A percentile compares a stretch with the other conserved stretches of the same genome.
phyloP scores from a whole-genome alignment of 208 protist species.

The Spongospora subterranea region DNA sequence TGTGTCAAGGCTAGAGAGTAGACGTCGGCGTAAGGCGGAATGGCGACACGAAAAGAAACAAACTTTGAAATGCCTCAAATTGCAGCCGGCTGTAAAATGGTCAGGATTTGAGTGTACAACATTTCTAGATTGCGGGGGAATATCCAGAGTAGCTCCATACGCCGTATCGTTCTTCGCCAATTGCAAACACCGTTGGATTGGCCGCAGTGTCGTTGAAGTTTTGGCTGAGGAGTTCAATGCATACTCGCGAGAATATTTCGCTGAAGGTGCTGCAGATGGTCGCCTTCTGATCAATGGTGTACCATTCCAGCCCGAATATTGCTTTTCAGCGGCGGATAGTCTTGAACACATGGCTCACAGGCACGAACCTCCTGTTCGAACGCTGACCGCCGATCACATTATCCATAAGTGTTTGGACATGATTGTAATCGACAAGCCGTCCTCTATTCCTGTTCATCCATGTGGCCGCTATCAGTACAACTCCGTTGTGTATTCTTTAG shows the following conservation, averaged over 20 bases:
- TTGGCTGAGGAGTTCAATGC: constrained; percentile 50
- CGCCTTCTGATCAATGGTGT: constrained; percentile 6
- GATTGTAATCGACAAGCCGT: constrained; percentile 46
- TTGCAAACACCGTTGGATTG: constrained; percentile 53
- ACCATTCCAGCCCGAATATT: background rate
- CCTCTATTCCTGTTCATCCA: constrained; percentile 40
- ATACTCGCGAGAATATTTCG: background rate
- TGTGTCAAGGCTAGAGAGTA: background rate
- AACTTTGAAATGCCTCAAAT: background rate
- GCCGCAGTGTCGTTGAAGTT: constrained; percentile 26
- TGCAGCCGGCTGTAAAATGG: background rate
- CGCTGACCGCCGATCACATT: background rate
- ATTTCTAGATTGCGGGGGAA: background rate
- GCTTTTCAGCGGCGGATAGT: background rate
- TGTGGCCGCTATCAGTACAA: constrained; percentile 50
- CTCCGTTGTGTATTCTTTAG: constrained; percentile 24
- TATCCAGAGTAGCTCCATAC: constrained; percentile 15
- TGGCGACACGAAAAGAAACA: background rate
- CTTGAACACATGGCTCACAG: background rate
- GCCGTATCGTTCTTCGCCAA: background rate
- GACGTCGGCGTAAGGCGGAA: background rate
- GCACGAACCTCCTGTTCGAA: constrained; percentile 24
- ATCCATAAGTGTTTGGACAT: background rate
- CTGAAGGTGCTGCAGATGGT: background rate
- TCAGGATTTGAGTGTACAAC: background rate